Percentiles rank a stretch among this genome's conserved stretches.
Evolutionary conservation across 148 eudicot species (phyloP).

Genomic region (Chenopodium berlandieri): DNA sequence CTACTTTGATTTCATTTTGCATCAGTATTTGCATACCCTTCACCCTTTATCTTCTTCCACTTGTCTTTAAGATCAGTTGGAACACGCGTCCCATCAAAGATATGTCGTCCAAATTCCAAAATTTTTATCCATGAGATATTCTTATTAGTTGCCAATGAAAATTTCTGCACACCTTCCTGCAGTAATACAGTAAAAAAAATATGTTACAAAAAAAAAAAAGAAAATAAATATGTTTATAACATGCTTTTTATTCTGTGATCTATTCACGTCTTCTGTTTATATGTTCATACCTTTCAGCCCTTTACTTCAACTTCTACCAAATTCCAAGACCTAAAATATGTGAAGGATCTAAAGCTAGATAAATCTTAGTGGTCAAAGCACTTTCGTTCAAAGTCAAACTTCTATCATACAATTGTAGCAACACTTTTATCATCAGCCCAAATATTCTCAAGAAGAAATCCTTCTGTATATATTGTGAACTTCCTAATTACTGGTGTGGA

Average conservation of each 20-base stretch:
- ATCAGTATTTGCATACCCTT: background rate
- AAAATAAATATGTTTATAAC: background rate
- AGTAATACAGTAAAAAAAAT: background rate
- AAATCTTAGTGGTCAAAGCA: background rate
- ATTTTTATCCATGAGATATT: constrained; percentile 71
- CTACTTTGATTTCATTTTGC: background rate
- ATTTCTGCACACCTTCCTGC: constrained; percentile 63
- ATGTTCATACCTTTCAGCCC: background rate
- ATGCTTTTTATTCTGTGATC: background rate
- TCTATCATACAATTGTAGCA: background rate
- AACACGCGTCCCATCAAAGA: constrained; percentile 59
- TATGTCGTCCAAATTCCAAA: constrained; percentile 53
- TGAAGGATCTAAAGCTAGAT: background rate
- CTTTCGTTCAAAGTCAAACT: background rate
- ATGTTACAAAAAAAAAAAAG: too few relatives aligned
- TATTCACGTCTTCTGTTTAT: background rate
- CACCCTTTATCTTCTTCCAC: constrained; percentile 46
- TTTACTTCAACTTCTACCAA: background rate
- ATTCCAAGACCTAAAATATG: background rate
- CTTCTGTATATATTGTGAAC: background rate
- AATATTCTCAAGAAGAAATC: background rate
- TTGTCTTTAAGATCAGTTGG: constrained; percentile 71
- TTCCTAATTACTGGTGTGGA: background rate
- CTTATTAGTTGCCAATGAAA: constrained; percentile 34
- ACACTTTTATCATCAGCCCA: background rate